Conservation (phyloP, 1,139 yeast species). For the Taiozyma sp. region DNA sequence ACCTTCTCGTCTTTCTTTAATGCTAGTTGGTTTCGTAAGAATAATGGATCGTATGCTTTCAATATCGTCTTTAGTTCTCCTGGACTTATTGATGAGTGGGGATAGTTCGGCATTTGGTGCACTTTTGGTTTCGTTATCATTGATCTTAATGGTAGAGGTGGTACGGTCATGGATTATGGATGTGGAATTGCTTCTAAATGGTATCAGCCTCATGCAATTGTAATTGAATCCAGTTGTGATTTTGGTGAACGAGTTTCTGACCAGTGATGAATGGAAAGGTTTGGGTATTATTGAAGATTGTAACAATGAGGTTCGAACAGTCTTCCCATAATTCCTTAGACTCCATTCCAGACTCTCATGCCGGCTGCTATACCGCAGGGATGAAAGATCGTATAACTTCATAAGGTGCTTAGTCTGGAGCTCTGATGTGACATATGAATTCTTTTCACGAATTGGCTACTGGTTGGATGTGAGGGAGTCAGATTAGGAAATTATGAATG, state of each 20-base stretch:
- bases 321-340: constrained; percentile 8
- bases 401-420: constrained; percentile 1
- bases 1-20: background rate
- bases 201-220: background rate
- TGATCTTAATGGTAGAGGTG: background rate
- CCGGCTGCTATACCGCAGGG: constrained; percentile 3
- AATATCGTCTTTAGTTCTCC: constrained; percentile 6
- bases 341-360: constrained; percentile 16
- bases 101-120: background rate
- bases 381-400: background rate
- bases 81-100: background rate
- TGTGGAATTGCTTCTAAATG: constrained; percentile 1
- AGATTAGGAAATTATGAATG: background rate
- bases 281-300: constrained; percentile 12
- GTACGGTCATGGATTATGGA: background rate
- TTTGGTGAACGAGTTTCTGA: background rate
- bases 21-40: background rate
- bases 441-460: background rate
- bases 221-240: background rate
- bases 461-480: background rate
- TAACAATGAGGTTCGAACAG: constrained; percentile 4
- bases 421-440: constrained; percentile 4
- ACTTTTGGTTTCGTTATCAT: background rate
- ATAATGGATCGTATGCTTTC: constrained; percentile 1
- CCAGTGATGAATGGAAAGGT: background rate